A percentile compares a stretch with the other conserved stretches of the same genome.
Conservation (phyloP, 495 filamentous ascomycete genomes). For the Pyronema omphalodes region DNA sequence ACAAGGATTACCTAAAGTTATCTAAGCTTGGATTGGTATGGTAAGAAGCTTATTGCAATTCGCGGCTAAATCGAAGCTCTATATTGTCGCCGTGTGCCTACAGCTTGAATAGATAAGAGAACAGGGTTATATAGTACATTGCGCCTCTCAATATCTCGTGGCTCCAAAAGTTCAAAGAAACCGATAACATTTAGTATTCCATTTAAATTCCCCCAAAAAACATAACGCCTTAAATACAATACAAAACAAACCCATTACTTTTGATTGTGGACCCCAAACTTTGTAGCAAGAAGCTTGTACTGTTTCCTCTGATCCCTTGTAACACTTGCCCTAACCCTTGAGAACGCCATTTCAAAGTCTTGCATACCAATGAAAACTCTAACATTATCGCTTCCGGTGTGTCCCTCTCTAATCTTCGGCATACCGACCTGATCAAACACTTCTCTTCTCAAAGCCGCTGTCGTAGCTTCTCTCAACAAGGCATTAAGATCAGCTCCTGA, state of each 20-base stretch:
- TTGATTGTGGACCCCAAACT: conserved; percentile 23
- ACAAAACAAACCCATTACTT: background rate
- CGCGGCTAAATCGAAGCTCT: no score
- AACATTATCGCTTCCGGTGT: conserved; percentile 31
- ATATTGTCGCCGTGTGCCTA: no score
- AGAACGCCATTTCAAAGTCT: conserved; percentile 62
- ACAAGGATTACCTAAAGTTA: no score
- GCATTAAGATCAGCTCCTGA: conserved; percentile 79
- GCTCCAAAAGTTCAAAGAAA: no score
- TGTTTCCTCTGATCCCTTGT: conserved; percentile 41
- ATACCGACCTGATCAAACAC: conserved; percentile 15
- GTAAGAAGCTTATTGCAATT: no score
- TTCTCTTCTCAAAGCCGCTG: conserved; percentile 16
- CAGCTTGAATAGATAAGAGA: no score
- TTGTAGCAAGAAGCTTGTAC: conserved; percentile 40
- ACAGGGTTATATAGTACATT: no score
- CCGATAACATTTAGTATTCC: no score
- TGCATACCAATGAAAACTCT: conserved; percentile 39
- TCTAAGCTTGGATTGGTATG: no score
- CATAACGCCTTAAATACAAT: no score
- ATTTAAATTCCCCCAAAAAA: no score
- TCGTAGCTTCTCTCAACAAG: conserved; percentile 38
- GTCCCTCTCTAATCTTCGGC: conserved; percentile 13
- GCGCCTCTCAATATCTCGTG: no score
- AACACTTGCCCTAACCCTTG: conserved; percentile 62